phyloP scores from a whole-genome alignment of 164 flowering plant species.

The Malania oleifera region DNA sequence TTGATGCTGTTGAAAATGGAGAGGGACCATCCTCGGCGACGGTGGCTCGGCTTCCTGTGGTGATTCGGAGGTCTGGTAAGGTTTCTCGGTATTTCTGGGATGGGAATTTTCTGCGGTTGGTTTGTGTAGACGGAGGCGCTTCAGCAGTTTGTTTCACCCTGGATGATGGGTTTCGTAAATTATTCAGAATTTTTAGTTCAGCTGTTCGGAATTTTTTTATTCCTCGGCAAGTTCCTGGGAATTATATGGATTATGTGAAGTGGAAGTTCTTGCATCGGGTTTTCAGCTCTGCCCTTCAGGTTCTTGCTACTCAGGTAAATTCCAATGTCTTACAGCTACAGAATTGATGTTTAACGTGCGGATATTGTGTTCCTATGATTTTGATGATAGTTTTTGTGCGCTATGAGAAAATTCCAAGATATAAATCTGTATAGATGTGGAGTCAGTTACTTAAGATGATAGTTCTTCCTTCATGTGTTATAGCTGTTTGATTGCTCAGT shows the following conservation, averaged over 20 bases:
- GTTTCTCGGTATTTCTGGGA: not conserved
- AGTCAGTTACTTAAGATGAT: too few species aligned
- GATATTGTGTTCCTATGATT: too few species aligned
- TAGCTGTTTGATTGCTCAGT: too few species aligned
- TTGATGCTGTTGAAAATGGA: not conserved
- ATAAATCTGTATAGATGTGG: too few species aligned
- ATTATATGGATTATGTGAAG: not conserved
- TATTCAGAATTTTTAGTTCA: not conserved
- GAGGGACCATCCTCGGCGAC: not conserved
- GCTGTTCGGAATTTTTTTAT: not conserved
- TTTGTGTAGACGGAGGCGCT: not conserved
- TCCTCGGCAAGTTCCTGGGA: constrained; percentile 1
- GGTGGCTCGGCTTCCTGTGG: not conserved
- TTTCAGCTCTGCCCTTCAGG: constrained; percentile 3
- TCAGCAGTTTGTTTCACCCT: not conserved
- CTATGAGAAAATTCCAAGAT: too few species aligned
- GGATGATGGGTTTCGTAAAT: not conserved
- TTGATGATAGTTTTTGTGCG: too few species aligned
- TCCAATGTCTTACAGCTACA: too few species aligned
- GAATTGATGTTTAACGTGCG: too few species aligned
- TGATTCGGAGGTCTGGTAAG: not conserved
- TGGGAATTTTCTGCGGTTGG: not conserved
- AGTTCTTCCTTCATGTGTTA: too few species aligned
- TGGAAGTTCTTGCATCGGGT: constrained; percentile 6
- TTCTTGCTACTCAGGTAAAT: constrained; percentile 5